These are phyloP conservation scores for Barnettozyma hawaiiensis DNA, from an alignment of 1,139 yeast species.

Conservation along the genomic window DNA sequence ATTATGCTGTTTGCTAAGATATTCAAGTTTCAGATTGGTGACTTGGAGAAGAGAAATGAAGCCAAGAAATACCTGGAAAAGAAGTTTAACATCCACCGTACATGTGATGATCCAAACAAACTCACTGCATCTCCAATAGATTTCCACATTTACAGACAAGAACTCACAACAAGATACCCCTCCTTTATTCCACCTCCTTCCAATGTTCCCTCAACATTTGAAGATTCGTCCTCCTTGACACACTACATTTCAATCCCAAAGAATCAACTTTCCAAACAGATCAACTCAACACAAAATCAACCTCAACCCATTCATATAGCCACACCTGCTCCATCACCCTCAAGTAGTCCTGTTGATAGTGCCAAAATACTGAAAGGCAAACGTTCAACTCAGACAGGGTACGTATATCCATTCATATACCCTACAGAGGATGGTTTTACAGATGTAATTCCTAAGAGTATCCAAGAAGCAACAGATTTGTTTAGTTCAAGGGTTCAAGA, in stretches of 20 bases:
- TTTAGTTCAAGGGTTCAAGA: conserved; percentile 58
- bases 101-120: conserved; percentile 26
- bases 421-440: conserved; percentile 41
- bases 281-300: conserved; percentile 47
- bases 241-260: conserved; percentile 58
- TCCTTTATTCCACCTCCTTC: conserved; percentile 48
- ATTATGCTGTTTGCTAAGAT: conserved; percentile 54
- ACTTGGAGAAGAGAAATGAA: conserved; percentile 34
- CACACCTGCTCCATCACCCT: conserved; percentile 87
- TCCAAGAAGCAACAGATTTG: conserved; percentile 70
- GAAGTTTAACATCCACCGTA: conserved; percentile 37
- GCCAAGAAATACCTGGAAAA: conserved; percentile 46
- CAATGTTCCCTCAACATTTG: conserved; percentile 40
- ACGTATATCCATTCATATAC: conserved; percentile 72
- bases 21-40: conserved; percentile 64
- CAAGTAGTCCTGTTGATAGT: conserved; percentile 48
- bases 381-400: conserved; percentile 73
- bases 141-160: conserved; percentile 73
- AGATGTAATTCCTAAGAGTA: conserved; percentile 58
- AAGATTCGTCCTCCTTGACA: conserved; percentile 48
- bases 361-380: conserved; percentile 40
- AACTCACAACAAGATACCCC: conserved; percentile 71
- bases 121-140: conserved; percentile 70
- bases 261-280: conserved; percentile 46
- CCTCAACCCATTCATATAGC: conserved; percentile 70